These are phyloP conservation scores for Calonectria pteridis DNA, from an alignment of 2,329 filamentous ascomycete genomes.

Conservation along the genomic window DNA sequence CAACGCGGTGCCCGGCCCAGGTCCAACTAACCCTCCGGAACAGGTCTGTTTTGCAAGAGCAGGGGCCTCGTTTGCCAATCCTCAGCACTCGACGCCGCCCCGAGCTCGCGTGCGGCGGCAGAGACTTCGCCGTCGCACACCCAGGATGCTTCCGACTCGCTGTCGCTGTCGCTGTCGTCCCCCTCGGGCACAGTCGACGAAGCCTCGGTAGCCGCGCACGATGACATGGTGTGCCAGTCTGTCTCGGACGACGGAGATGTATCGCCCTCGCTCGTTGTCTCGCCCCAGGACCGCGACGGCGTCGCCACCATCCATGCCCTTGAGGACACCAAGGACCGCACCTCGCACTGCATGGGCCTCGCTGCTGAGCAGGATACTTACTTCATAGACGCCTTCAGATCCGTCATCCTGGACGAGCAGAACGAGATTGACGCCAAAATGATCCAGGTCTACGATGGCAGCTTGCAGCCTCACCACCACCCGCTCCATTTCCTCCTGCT, in stretches of 20 bases:
- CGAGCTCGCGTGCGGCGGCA: neutral
- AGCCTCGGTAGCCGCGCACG: neutral
- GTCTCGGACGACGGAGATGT: neutral
- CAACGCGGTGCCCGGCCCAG: neutral
- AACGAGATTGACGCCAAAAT: slow-evolving; percentile 59
- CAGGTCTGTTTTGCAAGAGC: slow-evolving; percentile 52
- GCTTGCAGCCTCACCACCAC: slow-evolving; percentile 49
- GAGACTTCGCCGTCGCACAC: neutral
- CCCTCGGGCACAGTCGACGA: neutral
- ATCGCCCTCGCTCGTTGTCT: neutral
- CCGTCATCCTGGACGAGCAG: slow-evolving; percentile 59
- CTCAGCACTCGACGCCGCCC: slow-evolving; percentile 37
- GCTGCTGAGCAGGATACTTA: slow-evolving; percentile 61
- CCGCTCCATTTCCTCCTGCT: slow-evolving; percentile 61
- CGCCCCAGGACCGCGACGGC: slow-evolving; percentile 17
- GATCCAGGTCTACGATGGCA: slow-evolving; percentile 55
- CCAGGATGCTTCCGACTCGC: neutral
- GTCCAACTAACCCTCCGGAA: neutral
- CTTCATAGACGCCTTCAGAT: slow-evolving; percentile 60
- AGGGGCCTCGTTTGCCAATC: slow-evolving; percentile 51
- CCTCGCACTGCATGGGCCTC: slow-evolving; percentile 60
- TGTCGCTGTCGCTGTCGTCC: slow-evolving; percentile 29
- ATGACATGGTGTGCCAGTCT: slow-evolving; percentile 29
- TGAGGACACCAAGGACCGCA: slow-evolving; percentile 56
- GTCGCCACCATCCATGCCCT: slow-evolving; percentile 48